Conservation (phyloP, 1,284 basidiomycete genomes). For the Puccinia triticina region DNA sequence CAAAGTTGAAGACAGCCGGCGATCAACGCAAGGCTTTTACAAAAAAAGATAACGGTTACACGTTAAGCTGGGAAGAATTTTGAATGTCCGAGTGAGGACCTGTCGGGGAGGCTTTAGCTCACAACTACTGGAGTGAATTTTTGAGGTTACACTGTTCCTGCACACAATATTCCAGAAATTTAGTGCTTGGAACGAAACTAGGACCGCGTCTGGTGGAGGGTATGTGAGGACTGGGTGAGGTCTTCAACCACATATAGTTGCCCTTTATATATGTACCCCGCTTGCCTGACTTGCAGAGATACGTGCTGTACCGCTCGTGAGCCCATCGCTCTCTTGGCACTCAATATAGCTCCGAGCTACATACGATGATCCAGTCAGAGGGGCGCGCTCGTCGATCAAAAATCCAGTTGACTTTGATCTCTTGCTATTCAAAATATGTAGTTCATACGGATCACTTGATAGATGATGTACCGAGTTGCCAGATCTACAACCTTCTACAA, state of each 20-base stretch:
- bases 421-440: neutral
- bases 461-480: too few species aligned
- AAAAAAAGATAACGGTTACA: neutral
- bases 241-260: too few species aligned
- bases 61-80: neutral
- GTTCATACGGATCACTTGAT: neutral
- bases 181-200: neutral
- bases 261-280: neutral
- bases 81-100: neutral
- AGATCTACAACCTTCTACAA: too few species aligned
- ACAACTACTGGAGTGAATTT: neutral
- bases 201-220: neutral
- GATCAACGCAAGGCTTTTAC: conserved; percentile 13
- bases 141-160: neutral
- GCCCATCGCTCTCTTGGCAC: neutral
- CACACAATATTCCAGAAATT: neutral
- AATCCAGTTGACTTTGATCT: neutral
- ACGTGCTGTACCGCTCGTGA: neutral
- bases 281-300: too few species aligned
- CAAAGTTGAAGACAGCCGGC: neutral
- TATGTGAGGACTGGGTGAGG: neutral
- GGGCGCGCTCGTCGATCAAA: neutral
- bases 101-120: neutral
- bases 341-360: neutral
- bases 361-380: neutral